Evolutionary conservation across 805 yeast genomes (phyloP).

Genomic region (Wickerhamomyces pijperi): DNA sequence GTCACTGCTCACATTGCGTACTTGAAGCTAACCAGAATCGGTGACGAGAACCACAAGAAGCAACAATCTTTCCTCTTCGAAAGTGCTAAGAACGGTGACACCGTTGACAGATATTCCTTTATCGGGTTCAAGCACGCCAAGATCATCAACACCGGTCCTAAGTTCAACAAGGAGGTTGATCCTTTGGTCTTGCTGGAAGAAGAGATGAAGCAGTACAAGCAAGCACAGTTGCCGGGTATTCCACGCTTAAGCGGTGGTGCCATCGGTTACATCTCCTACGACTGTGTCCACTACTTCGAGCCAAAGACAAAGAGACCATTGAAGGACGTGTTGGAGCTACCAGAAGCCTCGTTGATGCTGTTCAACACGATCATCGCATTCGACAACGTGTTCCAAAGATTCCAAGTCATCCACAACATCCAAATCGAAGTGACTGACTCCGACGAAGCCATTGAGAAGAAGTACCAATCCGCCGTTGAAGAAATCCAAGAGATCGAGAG

Average conservation of each 20-base stretch:
- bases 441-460: conserved; percentile 25
- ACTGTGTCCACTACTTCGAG: conserved; percentile 93
- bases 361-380: conserved; percentile 84
- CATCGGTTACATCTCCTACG: conserved; percentile 90
- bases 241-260: conserved; percentile 92
- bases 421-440: conserved; percentile 27
- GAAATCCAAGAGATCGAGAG: conserved; percentile 46
- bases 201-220: conserved; percentile 54
- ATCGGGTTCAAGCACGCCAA: conserved; percentile 82
- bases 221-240: conserved; percentile 72
- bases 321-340: conserved; percentile 72
- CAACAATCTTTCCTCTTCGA: conserved; percentile 75
- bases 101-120: conserved; percentile 82
- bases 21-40: conserved; percentile 56
- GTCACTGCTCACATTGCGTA: conserved; percentile 88
- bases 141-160: conserved; percentile 73
- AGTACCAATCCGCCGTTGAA: conserved; percentile 41
- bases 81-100: conserved; percentile 82
- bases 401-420: conserved; percentile 81
- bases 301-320: conserved; percentile 73
- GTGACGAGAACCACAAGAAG: conserved; percentile 39
- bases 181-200: conserved; percentile 67
- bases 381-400: conserved; percentile 89
- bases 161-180: conserved; percentile 46
- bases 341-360: conserved; percentile 88